Conservation (phyloP, 2,329 filamentous ascomycete genomes). For the Xylogone sp. region DNA sequence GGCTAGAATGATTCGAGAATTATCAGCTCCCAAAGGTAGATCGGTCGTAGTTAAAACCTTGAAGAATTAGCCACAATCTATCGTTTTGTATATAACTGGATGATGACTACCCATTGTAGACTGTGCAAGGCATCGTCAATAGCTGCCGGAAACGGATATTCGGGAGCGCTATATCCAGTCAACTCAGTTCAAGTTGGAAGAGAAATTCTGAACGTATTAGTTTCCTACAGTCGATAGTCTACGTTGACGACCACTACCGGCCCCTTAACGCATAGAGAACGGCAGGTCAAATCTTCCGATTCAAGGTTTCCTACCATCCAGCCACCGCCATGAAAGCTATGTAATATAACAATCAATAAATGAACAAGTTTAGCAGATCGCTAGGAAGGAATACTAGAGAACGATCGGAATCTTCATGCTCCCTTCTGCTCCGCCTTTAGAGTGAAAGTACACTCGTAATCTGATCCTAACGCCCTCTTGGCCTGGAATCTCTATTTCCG, state of each 20-base stretch:
- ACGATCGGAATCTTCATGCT: no score
- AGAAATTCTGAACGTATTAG: neutral
- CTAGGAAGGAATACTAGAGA: no score
- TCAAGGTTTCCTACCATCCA: slow-evolving; percentile 34
- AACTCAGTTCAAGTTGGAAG: neutral
- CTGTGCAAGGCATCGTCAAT: slow-evolving; percentile 49
- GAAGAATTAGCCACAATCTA: neutral
- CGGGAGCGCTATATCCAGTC: slow-evolving; percentile 32
- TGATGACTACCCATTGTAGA: slow-evolving; percentile 37
- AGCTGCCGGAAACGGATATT: slow-evolving; percentile 45
- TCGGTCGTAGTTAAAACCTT: slow-evolving; percentile 30
- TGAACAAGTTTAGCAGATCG: no score
- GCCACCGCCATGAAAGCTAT: slow-evolving; percentile 34
- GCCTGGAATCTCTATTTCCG: no score
- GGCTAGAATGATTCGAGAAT: slow-evolving; percentile 38
- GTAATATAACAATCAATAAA: no score
- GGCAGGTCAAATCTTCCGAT: slow-evolving; percentile 22
- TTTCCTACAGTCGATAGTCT: neutral
- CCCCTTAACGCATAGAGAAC: neutral
- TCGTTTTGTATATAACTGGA: neutral
- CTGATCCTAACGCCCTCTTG: no score
- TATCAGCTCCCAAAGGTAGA: slow-evolving; percentile 33
- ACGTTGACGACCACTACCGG: neutral
- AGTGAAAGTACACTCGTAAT: no score
- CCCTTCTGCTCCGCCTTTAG: no score